Evolutionary conservation across 345 rosid species (phyloP).

Genomic region (Noccaea caerulescens): DNA sequence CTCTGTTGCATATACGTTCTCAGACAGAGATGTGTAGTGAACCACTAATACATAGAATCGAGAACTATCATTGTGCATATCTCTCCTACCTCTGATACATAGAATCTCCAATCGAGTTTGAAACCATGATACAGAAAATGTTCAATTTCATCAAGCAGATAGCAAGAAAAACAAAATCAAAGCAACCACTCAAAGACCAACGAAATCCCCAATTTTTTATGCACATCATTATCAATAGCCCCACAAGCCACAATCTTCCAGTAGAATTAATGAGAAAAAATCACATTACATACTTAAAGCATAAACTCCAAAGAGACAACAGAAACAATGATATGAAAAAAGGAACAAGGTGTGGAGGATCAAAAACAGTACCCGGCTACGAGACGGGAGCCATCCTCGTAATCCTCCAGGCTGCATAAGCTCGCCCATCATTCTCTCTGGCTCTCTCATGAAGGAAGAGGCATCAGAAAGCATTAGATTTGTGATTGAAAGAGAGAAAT

Average conservation of each 20-base stretch:
- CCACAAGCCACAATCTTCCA: neutral
- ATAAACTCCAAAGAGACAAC: constrained; percentile 24
- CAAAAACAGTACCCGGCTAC: constrained; percentile 71
- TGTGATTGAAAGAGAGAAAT: too few species aligned
- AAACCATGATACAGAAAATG: constrained; percentile 2
- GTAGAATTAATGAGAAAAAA: neutral
- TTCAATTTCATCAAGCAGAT: neutral
- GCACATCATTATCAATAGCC: constrained; percentile 9
- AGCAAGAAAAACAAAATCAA: neutral
- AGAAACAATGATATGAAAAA: neutral
- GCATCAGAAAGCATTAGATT: too few species aligned
- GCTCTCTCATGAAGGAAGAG: too few species aligned
- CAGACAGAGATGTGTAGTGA: too few species aligned
- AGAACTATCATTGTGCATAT: neutral
- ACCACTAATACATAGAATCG: too few species aligned
- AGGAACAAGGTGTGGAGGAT: neutral
- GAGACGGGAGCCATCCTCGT: constrained; percentile 87
- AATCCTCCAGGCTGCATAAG: too few species aligned
- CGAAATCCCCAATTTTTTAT: neutral
- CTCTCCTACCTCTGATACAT: neutral
- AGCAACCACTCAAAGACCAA: neutral
- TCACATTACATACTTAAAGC: constrained; percentile 15
- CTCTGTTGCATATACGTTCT: too few species aligned
- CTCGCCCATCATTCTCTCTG: too few species aligned
- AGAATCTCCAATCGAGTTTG: constrained; percentile 20